Evolutionary conservation across 805 yeast genomes (phyloP).

Genomic region (Kodamaea neixiangensis): DNA sequence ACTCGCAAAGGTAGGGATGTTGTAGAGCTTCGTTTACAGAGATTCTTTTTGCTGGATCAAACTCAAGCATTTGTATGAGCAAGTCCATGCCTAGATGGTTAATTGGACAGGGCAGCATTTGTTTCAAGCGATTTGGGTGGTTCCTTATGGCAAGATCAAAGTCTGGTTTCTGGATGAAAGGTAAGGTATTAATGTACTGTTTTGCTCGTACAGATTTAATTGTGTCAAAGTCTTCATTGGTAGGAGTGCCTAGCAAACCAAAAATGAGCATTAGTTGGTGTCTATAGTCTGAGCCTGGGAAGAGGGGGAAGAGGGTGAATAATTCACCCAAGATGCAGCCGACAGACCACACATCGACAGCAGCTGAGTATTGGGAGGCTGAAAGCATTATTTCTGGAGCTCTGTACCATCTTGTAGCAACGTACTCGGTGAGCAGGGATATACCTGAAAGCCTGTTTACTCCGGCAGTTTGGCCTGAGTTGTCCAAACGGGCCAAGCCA

Average conservation of each 20-base stretch:
- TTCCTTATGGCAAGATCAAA: slow-evolving; percentile 19
- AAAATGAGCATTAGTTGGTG: slow-evolving; percentile 67
- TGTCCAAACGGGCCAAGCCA: slow-evolving; percentile 61
- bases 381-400: slow-evolving; percentile 85
- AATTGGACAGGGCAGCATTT: slow-evolving; percentile 17
- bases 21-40: slow-evolving; percentile 74
- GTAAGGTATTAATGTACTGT: slow-evolving; percentile 28
- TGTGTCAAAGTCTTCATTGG: slow-evolving; percentile 22
- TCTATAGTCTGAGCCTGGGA: slow-evolving; percentile 76
- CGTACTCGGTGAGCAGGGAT: slow-evolving; percentile 71
- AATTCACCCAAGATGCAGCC: slow-evolving; percentile 79
- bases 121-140: slow-evolving; percentile 22
- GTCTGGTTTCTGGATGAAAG: slow-evolving; percentile 20
- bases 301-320: slow-evolving; percentile 59
- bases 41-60: slow-evolving; percentile 71
- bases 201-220: slow-evolving; percentile 28
- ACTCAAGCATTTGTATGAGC: slow-evolving; percentile 49
- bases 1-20: slow-evolving; percentile 86
- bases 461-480: background rate
- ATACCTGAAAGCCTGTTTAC: slow-evolving; percentile 16
- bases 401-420: slow-evolving; percentile 83
- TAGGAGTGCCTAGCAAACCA: slow-evolving; percentile 71
- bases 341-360: slow-evolving; percentile 79
- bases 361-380: slow-evolving; percentile 68
- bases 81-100: slow-evolving; percentile 32